Evolutionary conservation across 2,329 filamentous ascomycete genomes (phyloP), one percentile per base, ranked within the genome.

Genomic region (Fusarium palustre): DNA sequence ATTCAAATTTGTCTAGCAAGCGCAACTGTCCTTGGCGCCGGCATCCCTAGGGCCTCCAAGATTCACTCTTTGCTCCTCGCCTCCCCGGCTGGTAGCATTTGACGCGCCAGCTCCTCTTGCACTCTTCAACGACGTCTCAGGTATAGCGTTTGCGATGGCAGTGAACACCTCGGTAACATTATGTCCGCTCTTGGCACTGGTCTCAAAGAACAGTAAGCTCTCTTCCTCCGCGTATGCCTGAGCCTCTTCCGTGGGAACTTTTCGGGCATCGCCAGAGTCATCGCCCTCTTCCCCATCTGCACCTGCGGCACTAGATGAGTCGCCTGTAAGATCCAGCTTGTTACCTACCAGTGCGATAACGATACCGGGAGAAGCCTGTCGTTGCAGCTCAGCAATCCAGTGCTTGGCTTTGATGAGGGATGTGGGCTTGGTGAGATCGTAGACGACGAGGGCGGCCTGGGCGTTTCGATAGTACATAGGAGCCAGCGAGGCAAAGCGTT

Each of bases 391-490:
- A 59, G 95, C 95, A 58, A 99, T 94, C 95, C 95, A 99, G 86
- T 98, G 95, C 83, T 97, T 97, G 55, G 96, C 96, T 84, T 99
- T 98, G 81, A 93, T 90, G 74, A 99, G 90, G 48, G 94, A 97
- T 50, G 93, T 96, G 43, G 94, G 92, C 82, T 98, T 98, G 68
- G 96, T 99, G 75, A 99, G 90, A 79, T 99, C 95, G 88, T 98
- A 99, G 79, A 98, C 95, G 67, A 99, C 95, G 73, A 99, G 92
- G 16, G 96, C 96, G 69, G 94, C 94, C 84, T 98, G 95, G 53
- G 96, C 96, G 80, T 99, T 98, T 82, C 95, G 94, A 86, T 98
- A 98, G 87, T 99, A 99, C 96, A 98, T 98, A 75, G 95, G 96
- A 54, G 96, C 96, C 65, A 98, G 89, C 53, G 92, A 97, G 75